These are phyloP conservation scores for Acrocalymma vagum DNA, from an alignment of 2,329 filamentous ascomycete species.

Conservation along the genomic window DNA sequence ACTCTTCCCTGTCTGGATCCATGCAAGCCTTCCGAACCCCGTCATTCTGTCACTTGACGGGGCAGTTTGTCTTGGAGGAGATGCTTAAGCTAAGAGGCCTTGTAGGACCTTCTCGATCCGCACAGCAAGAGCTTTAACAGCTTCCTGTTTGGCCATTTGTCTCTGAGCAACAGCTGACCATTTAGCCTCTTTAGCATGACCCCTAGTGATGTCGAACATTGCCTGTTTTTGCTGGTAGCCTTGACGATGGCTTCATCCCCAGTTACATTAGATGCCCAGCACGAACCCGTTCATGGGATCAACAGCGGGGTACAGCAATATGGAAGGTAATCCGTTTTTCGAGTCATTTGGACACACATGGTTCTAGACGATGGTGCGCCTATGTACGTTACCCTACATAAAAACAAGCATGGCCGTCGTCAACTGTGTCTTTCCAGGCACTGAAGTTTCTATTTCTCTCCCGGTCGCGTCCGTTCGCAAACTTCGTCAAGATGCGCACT, in stretches of 20 bases:
- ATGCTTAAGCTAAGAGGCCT: too few species aligned
- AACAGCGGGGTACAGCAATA: slow-evolving; percentile 41
- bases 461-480: neutral
- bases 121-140: too few species aligned
- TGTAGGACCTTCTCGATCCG: too few species aligned
- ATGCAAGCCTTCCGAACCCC: too few species aligned
- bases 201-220: slow-evolving; percentile 30
- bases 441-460: slow-evolving; percentile 2
- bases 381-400: slow-evolving; percentile 3
- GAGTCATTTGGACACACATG: slow-evolving; percentile 7
- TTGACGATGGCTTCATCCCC: slow-evolving; percentile 26
- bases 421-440: slow-evolving; percentile 3
- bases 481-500: slow-evolving; percentile 31
- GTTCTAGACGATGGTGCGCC: neutral
- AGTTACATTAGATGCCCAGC: slow-evolving; percentile 31
- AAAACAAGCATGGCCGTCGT: slow-evolving; percentile 5
- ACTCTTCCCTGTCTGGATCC: too few species aligned
- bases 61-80: too few species aligned
- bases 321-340: slow-evolving; percentile 25
- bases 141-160: too few species aligned
- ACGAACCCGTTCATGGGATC: slow-evolving; percentile 24
- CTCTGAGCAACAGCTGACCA: too few species aligned
- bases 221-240: slow-evolving; percentile 9
- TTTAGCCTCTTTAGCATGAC: slow-evolving; percentile 3
- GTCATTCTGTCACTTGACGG: too few species aligned